Conservation (phyloP, 2,329 filamentous ascomycete species). For the Chaetoscypha palmicola region DNA sequence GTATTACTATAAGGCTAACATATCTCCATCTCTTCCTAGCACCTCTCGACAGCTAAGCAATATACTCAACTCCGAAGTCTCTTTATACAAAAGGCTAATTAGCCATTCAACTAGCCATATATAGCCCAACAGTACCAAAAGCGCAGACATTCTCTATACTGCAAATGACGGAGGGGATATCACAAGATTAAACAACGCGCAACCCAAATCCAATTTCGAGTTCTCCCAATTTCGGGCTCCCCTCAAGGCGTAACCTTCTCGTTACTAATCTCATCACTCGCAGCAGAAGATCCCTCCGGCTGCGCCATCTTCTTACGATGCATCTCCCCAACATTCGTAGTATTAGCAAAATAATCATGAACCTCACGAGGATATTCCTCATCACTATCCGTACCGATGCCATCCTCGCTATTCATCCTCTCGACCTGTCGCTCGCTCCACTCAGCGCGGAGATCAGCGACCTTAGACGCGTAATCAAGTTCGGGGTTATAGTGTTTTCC, state of each 20-base stretch:
- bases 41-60: too few relatives aligned
- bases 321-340: neutral
- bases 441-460: conserved; percentile 68
- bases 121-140: too few relatives aligned
- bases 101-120: too few relatives aligned
- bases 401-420: conserved; percentile 30
- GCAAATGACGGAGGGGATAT: too few relatives aligned
- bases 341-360: conserved; percentile 4
- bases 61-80: too few relatives aligned
- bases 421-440: conserved; percentile 51
- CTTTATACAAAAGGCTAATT: too few relatives aligned
- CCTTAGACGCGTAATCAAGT: conserved; percentile 74
- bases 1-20: too few relatives aligned
- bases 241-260: neutral
- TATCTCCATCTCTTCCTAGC: too few relatives aligned
- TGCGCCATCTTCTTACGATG: neutral
- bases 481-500: conserved; percentile 79
- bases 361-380: conserved; percentile 12
- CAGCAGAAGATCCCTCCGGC: neutral
- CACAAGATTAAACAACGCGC: too few relatives aligned
- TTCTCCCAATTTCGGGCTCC: too few relatives aligned
- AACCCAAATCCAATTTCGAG: too few relatives aligned
- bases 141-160: too few relatives aligned
- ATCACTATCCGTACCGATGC: conserved; percentile 1
- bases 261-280: neutral